Evolutionary conservation across 768 basidiomycete species (phyloP).

Genomic region (Ramaria sp.): DNA sequence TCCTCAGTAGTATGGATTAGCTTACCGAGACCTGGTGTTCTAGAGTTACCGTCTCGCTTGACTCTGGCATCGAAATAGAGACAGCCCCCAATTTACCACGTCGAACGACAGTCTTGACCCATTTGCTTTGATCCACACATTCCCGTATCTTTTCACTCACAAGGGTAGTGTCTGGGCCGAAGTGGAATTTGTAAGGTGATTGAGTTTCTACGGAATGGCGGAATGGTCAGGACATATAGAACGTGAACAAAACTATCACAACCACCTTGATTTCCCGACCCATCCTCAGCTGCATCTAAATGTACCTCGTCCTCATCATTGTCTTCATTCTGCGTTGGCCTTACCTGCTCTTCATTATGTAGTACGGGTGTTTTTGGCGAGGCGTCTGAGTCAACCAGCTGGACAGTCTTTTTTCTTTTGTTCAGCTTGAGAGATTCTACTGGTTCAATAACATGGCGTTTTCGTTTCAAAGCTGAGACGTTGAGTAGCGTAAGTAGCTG

Average conservation of each 20-base stretch:
- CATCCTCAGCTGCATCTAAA: constrained; percentile 11
- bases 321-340: neutral
- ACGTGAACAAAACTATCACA: neutral
- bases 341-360: constrained; percentile 15
- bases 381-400: neutral
- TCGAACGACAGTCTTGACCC: constrained; percentile 40
- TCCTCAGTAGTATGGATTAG: constrained; percentile 12
- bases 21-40: constrained; percentile 16
- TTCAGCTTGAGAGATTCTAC: constrained; percentile 50
- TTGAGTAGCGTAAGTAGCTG: constrained; percentile 82
- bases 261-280: constrained; percentile 12
- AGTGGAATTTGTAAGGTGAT: constrained; percentile 11
- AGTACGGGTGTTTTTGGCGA: constrained; percentile 17
- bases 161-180: constrained; percentile 6
- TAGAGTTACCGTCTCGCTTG: constrained; percentile 17
- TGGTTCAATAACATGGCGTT: constrained; percentile 27
- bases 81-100: constrained; percentile 49
- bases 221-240: constrained; percentile 11
- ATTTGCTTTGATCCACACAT: constrained; percentile 43
- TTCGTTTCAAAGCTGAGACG: constrained; percentile 63
- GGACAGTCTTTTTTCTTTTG: constrained; percentile 34
- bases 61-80: constrained; percentile 38
- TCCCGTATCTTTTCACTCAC: constrained; percentile 24
- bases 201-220: neutral
- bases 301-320: constrained; percentile 5